Evolutionary conservation across 2,329 filamentous ascomycete species (phyloP).

Genomic region (Beauveria asiatica): DNA sequence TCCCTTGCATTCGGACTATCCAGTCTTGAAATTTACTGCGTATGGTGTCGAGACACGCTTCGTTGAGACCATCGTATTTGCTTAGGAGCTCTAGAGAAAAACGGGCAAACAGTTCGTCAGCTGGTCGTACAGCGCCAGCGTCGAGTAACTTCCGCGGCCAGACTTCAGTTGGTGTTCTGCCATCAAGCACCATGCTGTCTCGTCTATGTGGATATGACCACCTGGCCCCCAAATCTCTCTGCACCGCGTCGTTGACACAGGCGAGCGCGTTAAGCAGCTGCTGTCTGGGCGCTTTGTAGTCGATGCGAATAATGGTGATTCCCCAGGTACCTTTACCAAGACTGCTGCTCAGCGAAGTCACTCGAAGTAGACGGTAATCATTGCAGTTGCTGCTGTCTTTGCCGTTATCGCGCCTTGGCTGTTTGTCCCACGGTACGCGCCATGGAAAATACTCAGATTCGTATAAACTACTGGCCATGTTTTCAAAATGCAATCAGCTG

Average conservation of each 20-base stretch:
- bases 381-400: not conserved
- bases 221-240: not conserved
- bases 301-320: not conserved
- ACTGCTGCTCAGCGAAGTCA: not conserved
- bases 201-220: not conserved
- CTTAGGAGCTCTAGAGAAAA: not conserved
- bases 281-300: not conserved
- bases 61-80: not conserved
- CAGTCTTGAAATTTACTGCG: not conserved
- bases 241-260: slow-evolving; percentile 3
- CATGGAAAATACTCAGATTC: not conserved
- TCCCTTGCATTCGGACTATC: not conserved
- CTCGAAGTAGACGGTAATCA: not conserved
- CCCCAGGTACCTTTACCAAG: not conserved
- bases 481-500: not conserved
- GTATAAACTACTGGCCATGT: not conserved
- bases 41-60: not conserved
- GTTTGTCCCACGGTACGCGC: not conserved
- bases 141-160: not conserved
- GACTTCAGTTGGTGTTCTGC: too few species aligned
- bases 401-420: not conserved
- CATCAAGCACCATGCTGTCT: not conserved
- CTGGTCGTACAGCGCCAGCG: not conserved
- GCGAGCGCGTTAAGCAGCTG: not conserved
- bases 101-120: not conserved